Evolutionary conservation across 805 yeast genomes (phyloP).

Genomic region (Myxozyma neglecta): DNA sequence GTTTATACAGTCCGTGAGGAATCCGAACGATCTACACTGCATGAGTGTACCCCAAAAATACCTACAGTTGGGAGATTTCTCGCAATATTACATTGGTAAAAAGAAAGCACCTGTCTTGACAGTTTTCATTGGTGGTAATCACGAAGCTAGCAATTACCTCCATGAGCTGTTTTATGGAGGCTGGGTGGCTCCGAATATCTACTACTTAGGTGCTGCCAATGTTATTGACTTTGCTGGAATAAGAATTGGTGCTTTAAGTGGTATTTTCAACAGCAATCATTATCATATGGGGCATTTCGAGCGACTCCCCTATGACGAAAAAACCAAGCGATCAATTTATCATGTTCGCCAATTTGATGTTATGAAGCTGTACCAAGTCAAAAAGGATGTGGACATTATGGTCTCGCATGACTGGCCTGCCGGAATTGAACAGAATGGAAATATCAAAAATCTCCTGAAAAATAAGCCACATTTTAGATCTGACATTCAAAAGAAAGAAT

Average conservation of each 20-base stretch:
- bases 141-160: conserved; percentile 81
- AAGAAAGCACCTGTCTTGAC: conserved; percentile 72
- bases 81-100: conserved; percentile 61
- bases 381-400: conserved; percentile 52
- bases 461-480: conserved; percentile 64
- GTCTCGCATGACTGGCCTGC: conserved; percentile 95
- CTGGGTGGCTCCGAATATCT: conserved; percentile 87
- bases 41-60: conserved; percentile 82
- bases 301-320: conserved; percentile 50
- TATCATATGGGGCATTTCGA: conserved; percentile 47
- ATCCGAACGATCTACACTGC: conserved; percentile 60
- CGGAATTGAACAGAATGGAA: conserved; percentile 68
- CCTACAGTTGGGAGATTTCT: conserved; percentile 74
- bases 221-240: conserved; percentile 74
- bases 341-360: conserved; percentile 69
- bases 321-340: conserved; percentile 59
- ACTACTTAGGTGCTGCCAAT: conserved; percentile 77
- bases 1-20: conserved; percentile 57
- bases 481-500: conserved; percentile 58
- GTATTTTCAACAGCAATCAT: conserved; percentile 66
- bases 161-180: conserved; percentile 80
- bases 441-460: conserved; percentile 50
- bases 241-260: conserved; percentile 78
- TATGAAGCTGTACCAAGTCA: conserved; percentile 52
- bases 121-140: conserved; percentile 90